Evolutionary conservation across 1,139 yeast species (phyloP), one percentile per base, ranked within the genome.

Genomic region (Pichia sp.): DNA sequence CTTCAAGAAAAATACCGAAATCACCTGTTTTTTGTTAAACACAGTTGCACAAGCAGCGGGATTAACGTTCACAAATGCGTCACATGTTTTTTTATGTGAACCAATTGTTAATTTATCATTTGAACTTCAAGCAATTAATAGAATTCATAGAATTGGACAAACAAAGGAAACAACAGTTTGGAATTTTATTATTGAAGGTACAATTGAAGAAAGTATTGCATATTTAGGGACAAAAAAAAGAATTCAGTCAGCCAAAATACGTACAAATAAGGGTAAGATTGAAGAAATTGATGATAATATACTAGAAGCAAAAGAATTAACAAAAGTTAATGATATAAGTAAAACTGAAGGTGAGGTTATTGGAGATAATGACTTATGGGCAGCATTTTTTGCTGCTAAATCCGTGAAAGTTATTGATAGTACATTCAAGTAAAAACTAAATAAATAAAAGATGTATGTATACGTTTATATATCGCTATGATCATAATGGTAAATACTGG

Each of bases 141-240:
- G 99, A 59, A 83, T 93, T 45, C 96, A 91, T 65, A 73, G 99
- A 56, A 91, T 93, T 63, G 99, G 99, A 0, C 99, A 93, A 66
- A 79, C 76, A 3, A 73, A 75, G 43, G 80, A 79, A 19, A 93
- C 98, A 0, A 85, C 83, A 2, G 96, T 93, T 2, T 91, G 97
- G 96, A 84, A 87, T 79, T 89, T 91, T 71, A 83, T 87, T 34
- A 85, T 90, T 52, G 81, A 79, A 54, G 83, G 85, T 46, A 83
- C 96, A 0, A 95, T 93, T n/a, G 99, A 93, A 67, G 96, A 91
- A 65, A 83, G 87, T 50, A 87, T 93, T 51, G 79, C 88, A n/a
- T 70, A 75, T 44, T 69, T 79, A 54, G 75, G 83, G 2, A 77
- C 83, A 0, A 74, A 72, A 50, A 79, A 77, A 59, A 60, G 85